A percentile compares a stretch with the other conserved stretches of the same genome.
These are phyloP conservation scores for Rhodotorula sp. DNA, from an alignment of 1,284 basidiomycete species.

Conservation along the genomic window DNA sequence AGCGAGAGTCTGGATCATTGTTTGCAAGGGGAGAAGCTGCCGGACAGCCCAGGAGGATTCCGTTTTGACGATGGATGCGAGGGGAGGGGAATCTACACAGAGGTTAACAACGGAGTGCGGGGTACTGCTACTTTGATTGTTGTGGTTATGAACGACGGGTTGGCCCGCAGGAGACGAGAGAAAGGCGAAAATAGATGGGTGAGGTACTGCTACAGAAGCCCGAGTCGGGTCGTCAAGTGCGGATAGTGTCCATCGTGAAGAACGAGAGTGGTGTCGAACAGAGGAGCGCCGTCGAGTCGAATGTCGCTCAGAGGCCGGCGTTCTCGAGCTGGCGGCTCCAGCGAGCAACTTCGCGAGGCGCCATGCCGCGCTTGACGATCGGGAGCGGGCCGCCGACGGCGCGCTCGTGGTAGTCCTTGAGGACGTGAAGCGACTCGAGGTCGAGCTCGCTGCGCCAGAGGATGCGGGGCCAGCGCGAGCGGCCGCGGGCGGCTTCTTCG, in stretches of 20 bases:
- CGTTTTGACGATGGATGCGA: not conserved
- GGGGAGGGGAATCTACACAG: not conserved
- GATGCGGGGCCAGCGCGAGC: conserved; percentile 36
- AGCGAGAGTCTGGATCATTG: no score
- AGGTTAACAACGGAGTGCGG: no score
- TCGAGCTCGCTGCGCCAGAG: conserved; percentile 39
- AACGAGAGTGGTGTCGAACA: not conserved
- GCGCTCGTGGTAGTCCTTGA: conserved; percentile 34
- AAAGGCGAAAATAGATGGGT: not conserved
- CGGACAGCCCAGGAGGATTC: no score
- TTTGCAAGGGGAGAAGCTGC: no score
- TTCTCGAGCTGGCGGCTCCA: conserved; percentile 30
- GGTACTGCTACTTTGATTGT: not conserved
- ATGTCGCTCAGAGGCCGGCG: conserved; percentile 29
- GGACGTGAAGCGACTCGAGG: conserved; percentile 27
- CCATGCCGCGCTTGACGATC: conserved; percentile 20
- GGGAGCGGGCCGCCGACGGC: conserved; percentile 38
- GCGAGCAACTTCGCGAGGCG: conserved; percentile 3
- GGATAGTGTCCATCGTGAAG: not conserved
- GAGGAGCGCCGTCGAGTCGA: not conserved
- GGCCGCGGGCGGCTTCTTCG: conserved; percentile 20
- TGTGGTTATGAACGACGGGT: not conserved
- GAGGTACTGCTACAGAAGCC: not conserved
- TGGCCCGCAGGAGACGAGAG: not conserved
- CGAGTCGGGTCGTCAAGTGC: not conserved